Conservation (phyloP, 345 rosid genomes). For the Salix purpurea region DNA sequence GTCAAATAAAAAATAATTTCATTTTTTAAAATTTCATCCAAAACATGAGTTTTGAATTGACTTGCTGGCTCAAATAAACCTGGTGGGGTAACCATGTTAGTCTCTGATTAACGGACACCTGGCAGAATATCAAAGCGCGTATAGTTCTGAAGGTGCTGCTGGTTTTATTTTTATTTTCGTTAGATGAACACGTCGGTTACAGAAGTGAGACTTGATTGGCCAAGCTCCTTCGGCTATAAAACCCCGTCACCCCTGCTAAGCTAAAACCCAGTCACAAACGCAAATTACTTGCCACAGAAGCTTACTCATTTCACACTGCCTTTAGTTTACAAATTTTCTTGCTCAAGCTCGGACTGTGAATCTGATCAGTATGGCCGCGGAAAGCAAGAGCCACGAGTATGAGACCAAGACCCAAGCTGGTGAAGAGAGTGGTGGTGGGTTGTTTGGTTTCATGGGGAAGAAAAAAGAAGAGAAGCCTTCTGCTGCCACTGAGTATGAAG, state of each 20-base stretch:
- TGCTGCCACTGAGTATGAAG: slow-evolving; percentile 52
- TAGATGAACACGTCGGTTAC: slow-evolving; percentile 28
- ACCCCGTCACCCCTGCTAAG: neutral
- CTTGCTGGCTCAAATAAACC: too few species aligned
- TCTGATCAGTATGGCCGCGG: slow-evolving; percentile 46
- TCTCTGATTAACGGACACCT: neutral
- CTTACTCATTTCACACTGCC: neutral
- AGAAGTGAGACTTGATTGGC: slow-evolving; percentile 10
- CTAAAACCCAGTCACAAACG: neutral
- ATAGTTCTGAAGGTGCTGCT: neutral
- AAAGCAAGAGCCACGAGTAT: slow-evolving; percentile 43
- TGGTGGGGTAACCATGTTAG: too few species aligned
- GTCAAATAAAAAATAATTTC: too few species aligned
- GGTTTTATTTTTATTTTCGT: neutral
- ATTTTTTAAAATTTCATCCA: too few species aligned
- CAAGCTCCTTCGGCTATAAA: slow-evolving; percentile 28
- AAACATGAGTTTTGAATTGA: too few species aligned
- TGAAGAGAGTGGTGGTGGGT: slow-evolving; percentile 33
- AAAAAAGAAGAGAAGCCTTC: slow-evolving; percentile 57
- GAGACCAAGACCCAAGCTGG: slow-evolving; percentile 33
- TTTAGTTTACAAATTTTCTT: neutral
- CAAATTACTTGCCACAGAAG: neutral
- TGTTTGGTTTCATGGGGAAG: slow-evolving; percentile 76
- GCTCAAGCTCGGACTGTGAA: neutral
- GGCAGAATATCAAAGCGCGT: neutral